Percentiles rank a stretch among this genome's conserved stretches.
Conservation (phyloP, 345 rosid genomes). For the Populus deltoides region DNA sequence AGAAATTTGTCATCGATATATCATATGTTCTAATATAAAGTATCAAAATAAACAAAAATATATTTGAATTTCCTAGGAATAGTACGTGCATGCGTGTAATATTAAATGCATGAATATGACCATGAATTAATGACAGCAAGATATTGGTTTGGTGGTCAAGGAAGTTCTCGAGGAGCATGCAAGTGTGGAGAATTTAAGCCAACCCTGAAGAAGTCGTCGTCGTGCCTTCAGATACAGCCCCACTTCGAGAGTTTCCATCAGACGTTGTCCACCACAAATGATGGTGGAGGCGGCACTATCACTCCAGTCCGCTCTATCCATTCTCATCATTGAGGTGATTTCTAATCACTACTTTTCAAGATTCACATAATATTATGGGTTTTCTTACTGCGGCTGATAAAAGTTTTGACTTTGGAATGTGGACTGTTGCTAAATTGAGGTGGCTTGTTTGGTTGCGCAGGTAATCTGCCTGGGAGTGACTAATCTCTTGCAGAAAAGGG, state of each 20-base stretch:
- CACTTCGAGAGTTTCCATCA: constrained; percentile 34
- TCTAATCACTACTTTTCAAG: neutral
- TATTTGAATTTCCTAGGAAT: no score
- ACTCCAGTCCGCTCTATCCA: constrained; percentile 44
- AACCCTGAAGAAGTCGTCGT: constrained; percentile 37
- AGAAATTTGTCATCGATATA: no score
- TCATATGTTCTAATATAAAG: no score
- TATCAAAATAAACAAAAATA: no score
- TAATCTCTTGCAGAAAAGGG: constrained; percentile 71
- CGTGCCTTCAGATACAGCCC: constrained; percentile 24
- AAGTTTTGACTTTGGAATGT: constrained; percentile 20
- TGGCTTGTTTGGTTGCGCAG: constrained; percentile 37
- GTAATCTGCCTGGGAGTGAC: constrained; percentile 70
- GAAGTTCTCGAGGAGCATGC: neutral
- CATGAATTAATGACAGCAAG: no score
- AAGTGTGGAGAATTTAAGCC: constrained; percentile 45
- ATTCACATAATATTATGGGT: neutral
- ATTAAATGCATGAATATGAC: no score
- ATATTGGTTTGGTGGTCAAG: no score
- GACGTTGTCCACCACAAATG: constrained; percentile 36
- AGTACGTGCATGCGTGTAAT: no score
- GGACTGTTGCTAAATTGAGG: constrained; percentile 11
- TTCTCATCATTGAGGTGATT: constrained; percentile 80
- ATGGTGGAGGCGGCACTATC: constrained; percentile 42
- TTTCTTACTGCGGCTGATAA: neutral